A percentile compares a stretch with the other conserved stretches of the same genome.
Conservation (phyloP, 352 stramenopile genomes). For the Peronosclerospora sorghi region DNA sequence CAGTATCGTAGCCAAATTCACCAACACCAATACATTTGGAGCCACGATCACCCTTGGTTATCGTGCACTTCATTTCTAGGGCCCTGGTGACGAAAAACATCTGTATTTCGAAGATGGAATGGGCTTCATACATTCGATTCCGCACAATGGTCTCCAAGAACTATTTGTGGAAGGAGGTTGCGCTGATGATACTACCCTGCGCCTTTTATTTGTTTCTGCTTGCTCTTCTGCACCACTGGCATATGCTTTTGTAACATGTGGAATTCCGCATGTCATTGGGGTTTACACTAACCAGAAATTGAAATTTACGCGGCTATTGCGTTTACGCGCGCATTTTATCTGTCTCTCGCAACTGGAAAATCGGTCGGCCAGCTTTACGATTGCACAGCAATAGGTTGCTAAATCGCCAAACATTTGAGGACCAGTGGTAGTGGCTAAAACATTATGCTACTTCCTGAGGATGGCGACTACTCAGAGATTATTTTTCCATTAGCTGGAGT, state of each 20-base stretch:
- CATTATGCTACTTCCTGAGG: constrained; percentile 64
- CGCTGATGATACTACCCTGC: constrained; percentile 32
- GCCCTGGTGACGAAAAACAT: constrained; percentile 87
- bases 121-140: constrained; percentile 67
- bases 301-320: constrained; percentile 79
- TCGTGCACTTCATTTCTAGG: constrained; percentile 90
- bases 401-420: constrained; percentile 72
- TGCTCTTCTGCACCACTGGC: constrained; percentile 69
- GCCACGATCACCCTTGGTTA: constrained; percentile 86
- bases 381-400: constrained; percentile 59
- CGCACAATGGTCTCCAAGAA: constrained; percentile 54
- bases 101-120: constrained; percentile 92
- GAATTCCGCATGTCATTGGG: constrained; percentile 87
- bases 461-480: constrained; percentile 68
- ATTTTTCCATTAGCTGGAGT: constrained; percentile 64
- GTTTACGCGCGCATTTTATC: constrained; percentile 78
- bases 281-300: constrained; percentile 80
- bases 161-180: constrained; percentile 45
- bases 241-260: constrained; percentile 79
- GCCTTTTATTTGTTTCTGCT: constrained; percentile 68
- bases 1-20: constrained; percentile 89
- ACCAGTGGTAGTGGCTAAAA: constrained; percentile 60
- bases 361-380: constrained; percentile 62
- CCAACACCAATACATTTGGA: constrained; percentile 89
- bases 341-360: constrained; percentile 66